These are phyloP conservation scores for Eucalyptus victrix DNA, from an alignment of 345 rosid genomes.

Conservation along the genomic window DNA sequence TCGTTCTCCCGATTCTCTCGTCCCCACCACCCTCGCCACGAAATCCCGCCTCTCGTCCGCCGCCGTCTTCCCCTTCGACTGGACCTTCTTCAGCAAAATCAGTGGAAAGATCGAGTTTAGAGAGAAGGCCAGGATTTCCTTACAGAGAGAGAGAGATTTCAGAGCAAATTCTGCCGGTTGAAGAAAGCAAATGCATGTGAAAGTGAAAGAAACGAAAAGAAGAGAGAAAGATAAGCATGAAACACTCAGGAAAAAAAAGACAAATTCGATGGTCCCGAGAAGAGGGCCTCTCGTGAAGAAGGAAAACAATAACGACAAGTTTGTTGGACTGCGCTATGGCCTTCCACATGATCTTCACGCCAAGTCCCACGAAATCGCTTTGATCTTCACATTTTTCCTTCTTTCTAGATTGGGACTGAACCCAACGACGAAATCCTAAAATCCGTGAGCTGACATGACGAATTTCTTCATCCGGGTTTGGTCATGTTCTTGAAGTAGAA, in stretches of 20 bases:
- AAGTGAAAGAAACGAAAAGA: not conserved
- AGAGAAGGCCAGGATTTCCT: not conserved
- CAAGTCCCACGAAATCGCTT: not conserved
- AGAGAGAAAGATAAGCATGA: not conserved
- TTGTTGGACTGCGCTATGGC: not conserved
- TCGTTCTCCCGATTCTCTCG: not conserved
- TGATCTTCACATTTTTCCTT: not conserved
- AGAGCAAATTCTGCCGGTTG: not conserved
- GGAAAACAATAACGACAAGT: not conserved
- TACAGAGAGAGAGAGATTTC: not conserved
- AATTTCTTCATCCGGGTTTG: not conserved
- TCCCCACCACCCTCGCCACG: not conserved
- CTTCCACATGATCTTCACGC: not conserved
- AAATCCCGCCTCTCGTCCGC: slow-evolving; percentile 8
- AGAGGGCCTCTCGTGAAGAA: not conserved
- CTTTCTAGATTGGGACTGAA: not conserved
- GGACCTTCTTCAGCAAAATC: not conserved
- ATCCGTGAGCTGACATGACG: not conserved
- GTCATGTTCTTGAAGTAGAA: not conserved
- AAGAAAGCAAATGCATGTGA: not conserved
- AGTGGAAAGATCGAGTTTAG: not conserved
- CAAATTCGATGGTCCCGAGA: not conserved
- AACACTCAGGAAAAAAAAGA: not conserved
- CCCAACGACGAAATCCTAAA: not conserved
- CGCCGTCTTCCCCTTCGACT: slow-evolving; percentile 34